phyloP scores from a whole-genome alignment of 345 rosid species.

The Firmiana major region DNA sequence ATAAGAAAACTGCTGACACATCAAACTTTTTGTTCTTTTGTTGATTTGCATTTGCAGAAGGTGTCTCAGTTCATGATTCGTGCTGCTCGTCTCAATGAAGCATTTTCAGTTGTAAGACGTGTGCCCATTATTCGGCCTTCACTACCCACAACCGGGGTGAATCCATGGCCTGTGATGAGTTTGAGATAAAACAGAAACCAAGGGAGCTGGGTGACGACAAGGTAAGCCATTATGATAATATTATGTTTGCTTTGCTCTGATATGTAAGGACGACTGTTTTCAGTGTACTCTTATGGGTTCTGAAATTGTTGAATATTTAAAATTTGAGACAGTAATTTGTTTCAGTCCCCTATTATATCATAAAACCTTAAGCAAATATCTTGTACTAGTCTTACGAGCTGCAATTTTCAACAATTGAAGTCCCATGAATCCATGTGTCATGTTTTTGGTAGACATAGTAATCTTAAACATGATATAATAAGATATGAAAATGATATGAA shows the following conservation, averaged over 20 bases:
- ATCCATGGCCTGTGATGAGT: constrained; percentile 84
- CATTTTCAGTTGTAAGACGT: constrained; percentile 77
- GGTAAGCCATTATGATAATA: neutral
- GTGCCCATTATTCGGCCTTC: constrained; percentile 76
- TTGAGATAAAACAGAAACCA: constrained; percentile 37
- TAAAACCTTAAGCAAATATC: neutral
- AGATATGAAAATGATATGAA: too few species aligned
- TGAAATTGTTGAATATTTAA: neutral
- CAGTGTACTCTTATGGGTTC: neutral
- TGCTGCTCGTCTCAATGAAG: constrained; percentile 78
- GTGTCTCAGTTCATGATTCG: constrained; percentile 66
- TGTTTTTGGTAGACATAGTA: too few species aligned
- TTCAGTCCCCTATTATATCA: neutral
- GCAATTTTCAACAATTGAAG: too few species aligned
- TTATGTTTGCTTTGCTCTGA: constrained; percentile 1
- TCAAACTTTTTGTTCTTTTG: neutral
- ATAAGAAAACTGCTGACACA: neutral
- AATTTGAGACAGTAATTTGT: neutral
- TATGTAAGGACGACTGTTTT: neutral
- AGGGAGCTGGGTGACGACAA: constrained; percentile 15
- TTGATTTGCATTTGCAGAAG: constrained; percentile 50
- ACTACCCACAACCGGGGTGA: constrained; percentile 55
- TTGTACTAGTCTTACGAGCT: too few species aligned
- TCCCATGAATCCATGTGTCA: too few species aligned
- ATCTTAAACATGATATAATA: too few species aligned